These are phyloP conservation scores for Hirschfeldia incana DNA, from an alignment of 345 rosid genomes.

Conservation along the genomic window DNA sequence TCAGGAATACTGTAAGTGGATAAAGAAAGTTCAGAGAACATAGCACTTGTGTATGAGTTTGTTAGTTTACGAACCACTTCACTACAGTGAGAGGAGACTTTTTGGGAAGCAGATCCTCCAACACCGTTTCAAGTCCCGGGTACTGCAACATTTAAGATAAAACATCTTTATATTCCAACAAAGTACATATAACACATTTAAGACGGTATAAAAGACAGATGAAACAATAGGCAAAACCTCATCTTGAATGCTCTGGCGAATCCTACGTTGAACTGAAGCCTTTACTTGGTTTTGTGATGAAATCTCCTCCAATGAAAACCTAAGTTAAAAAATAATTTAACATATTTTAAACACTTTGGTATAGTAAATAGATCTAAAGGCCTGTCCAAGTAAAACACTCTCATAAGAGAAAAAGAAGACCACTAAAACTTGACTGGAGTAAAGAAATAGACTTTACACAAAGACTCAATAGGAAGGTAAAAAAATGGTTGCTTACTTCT, in stretches of 20 bases:
- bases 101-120: conserved; percentile 98
- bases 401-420: too few relatives aligned
- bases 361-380: background rate
- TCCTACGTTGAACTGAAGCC: conserved; percentile 94
- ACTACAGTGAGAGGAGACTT: conserved; percentile 83
- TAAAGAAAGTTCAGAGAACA: background rate
- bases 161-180: background rate
- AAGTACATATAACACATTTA: background rate
- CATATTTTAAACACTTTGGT: background rate
- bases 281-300: conserved; percentile 98
- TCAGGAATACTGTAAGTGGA: background rate
- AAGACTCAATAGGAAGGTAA: background rate
- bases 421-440: too few relatives aligned
- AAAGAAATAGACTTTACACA: background rate
- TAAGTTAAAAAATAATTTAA: conserved; percentile 24
- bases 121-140: conserved; percentile 88
- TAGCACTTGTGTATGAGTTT: conserved; percentile 16
- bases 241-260: conserved; percentile 94
- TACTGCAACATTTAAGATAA: conserved; percentile 51
- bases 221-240: conserved; percentile 51
- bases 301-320: conserved; percentile 89
- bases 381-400: background rate
- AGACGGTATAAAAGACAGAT: conserved; percentile 11
- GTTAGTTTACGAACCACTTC: conserved; percentile 63
- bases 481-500: conserved; percentile 20